phyloP scores from a whole-genome alignment of 1,284 basidiomycete genomes.

The Coniferiporia weirii region DNA sequence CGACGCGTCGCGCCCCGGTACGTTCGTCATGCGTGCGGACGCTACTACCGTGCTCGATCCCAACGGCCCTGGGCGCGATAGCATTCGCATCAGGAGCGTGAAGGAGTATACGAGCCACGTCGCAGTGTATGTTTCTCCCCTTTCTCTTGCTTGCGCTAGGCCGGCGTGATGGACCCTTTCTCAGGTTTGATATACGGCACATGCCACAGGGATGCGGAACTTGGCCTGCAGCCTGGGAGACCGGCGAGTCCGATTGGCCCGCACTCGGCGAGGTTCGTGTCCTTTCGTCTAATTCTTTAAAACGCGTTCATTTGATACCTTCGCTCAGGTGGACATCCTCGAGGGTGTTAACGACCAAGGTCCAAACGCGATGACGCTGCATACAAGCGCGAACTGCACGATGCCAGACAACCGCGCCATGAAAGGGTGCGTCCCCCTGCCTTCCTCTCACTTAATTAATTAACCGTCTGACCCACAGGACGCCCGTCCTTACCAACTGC shows the following conservation, averaged over 20 bases:
- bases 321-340: constrained; percentile 33
- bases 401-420: constrained; percentile 18
- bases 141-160: neutral
- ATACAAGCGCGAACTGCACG: constrained; percentile 33
- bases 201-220: constrained; percentile 62
- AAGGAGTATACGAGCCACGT: constrained; percentile 29
- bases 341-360: constrained; percentile 33
- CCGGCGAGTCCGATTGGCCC: constrained; percentile 31
- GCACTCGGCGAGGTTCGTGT: constrained; percentile 22
- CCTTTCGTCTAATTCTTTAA: neutral
- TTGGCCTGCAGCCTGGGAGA: constrained; percentile 42
- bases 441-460: neutral
- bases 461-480: constrained; percentile 27
- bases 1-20: constrained; percentile 34
- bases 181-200: constrained; percentile 34
- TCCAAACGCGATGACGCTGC: constrained; percentile 37
- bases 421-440: constrained; percentile 22
- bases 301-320: neutral
- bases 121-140: constrained; percentile 22
- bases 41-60: constrained; percentile 26
- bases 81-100: constrained; percentile 30
- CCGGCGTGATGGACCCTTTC: neutral
- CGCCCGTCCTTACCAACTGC: constrained; percentile 42
- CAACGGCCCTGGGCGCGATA: constrained; percentile 30
- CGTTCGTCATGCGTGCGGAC: constrained; percentile 41